These are phyloP conservation scores for Hyaloscypha hepaticicola DNA, from an alignment of 495 filamentous ascomycete species.

Conservation along the genomic window DNA sequence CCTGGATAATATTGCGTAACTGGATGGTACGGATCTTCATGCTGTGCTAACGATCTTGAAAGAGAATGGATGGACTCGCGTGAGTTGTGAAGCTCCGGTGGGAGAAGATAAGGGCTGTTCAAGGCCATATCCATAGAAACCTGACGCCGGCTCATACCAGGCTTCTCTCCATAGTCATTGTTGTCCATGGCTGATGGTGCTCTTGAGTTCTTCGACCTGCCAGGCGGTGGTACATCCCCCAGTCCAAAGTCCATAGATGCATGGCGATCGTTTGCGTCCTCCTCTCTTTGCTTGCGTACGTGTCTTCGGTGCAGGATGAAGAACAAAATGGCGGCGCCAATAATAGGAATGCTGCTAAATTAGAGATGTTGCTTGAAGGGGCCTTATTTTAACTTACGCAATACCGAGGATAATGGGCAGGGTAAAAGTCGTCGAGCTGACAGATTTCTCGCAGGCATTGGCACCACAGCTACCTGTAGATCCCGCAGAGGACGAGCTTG, in stretches of 20 bases:
- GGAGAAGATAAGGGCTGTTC: constrained; percentile 85
- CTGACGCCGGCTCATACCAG: constrained; percentile 58
- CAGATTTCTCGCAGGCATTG: constrained; percentile 52
- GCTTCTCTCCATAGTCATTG: constrained; percentile 53
- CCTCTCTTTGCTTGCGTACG: constrained; percentile 65
- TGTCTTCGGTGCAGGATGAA: constrained; percentile 77
- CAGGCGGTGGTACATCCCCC: constrained; percentile 44
- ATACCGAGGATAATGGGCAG: constrained; percentile 78
- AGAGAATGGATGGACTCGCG: constrained; percentile 83
- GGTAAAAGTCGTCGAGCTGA: constrained; percentile 55
- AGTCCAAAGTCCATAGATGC: constrained; percentile 94
- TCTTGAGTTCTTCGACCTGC: constrained; percentile 33
- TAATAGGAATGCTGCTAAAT: constrained; percentile 70
- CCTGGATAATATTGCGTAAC: constrained; percentile 57
- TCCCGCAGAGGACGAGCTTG: neutral
- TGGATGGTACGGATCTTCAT: constrained; percentile 83
- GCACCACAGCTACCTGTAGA: constrained; percentile 13
- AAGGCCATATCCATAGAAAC: constrained; percentile 84
- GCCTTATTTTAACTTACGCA: constrained; percentile 59
- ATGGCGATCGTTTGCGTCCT: constrained; percentile 85
- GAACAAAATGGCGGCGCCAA: constrained; percentile 64
- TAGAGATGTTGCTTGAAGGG: constrained; percentile 14
- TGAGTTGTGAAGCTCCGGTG: constrained; percentile 73
- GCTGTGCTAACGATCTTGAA: constrained; percentile 63
- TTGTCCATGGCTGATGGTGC: neutral